These are phyloP conservation scores for Cornus suecica DNA, from an alignment of 148 eudicot genomes.

Conservation along the genomic window DNA sequence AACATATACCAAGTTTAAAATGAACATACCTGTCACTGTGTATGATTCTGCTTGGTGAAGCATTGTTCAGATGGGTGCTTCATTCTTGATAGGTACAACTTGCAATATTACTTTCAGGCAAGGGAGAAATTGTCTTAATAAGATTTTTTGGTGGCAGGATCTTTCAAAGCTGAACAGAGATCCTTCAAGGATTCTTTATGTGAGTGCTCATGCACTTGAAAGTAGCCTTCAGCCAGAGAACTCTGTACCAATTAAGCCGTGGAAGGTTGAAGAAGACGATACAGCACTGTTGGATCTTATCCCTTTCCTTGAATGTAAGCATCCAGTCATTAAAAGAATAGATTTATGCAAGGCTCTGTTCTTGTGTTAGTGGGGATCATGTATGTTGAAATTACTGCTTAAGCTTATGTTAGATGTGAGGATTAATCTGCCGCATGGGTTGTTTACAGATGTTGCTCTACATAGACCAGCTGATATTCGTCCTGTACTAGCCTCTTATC, in stretches of 20 bases:
- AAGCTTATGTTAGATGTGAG: background rate
- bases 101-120: background rate
- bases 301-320: slow-evolving; percentile 88
- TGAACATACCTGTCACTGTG: background rate
- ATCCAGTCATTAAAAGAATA: background rate
- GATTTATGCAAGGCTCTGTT: background rate
- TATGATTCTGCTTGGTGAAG: background rate
- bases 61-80: background rate
- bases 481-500: slow-evolving; percentile 63
- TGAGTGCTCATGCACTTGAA: slow-evolving; percentile 79
- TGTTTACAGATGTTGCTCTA: slow-evolving; percentile 57
- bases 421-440: background rate
- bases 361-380: background rate
- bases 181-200: slow-evolving; percentile 60
- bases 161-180: slow-evolving; percentile 85
- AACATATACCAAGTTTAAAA: background rate
- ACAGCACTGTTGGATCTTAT: slow-evolving; percentile 78
- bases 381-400: background rate
- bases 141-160: slow-evolving; percentile 50
- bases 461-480: slow-evolving; percentile 58
- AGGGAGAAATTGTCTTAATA: slow-evolving; percentile 1
- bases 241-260: slow-evolving; percentile 62
- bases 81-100: background rate
- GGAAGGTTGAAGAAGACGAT: slow-evolving; percentile 74
- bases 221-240: slow-evolving; percentile 82